Conservation (phyloP, 331 rosid species). For the Malus hybrid region DNA sequence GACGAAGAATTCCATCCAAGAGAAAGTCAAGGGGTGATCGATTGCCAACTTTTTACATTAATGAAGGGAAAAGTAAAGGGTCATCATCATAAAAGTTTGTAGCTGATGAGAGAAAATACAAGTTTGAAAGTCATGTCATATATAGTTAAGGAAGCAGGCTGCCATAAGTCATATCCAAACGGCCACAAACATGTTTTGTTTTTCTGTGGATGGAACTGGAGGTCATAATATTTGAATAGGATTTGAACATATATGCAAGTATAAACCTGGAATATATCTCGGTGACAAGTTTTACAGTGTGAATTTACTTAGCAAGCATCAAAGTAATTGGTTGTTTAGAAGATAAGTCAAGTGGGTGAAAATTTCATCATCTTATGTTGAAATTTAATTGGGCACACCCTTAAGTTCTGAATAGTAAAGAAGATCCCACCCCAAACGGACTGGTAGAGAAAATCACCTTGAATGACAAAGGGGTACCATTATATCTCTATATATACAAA, state of each 20-base stretch:
- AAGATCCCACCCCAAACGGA: neutral
- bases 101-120: neutral
- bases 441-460: neutral
- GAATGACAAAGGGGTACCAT: neutral
- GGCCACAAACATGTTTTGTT: neutral
- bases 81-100: neutral
- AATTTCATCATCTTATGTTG: too few species aligned
- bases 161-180: neutral
- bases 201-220: neutral
- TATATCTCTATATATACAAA: neutral
- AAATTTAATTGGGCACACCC: neutral
- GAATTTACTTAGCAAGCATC: neutral
- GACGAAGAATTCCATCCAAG: neutral
- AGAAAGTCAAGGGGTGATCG: neutral
- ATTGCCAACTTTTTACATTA: neutral
- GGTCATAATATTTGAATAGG: too few species aligned
- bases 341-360: neutral
- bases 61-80: conserved; percentile 1
- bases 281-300: neutral
- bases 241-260: neutral
- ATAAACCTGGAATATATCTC: neutral
- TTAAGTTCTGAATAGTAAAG: neutral
- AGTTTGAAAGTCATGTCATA: neutral
- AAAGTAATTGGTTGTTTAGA: neutral
- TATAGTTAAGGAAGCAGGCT: too few species aligned